Percentiles rank a stretch among this genome's conserved stretches.
phyloP scores from a whole-genome alignment of 2,329 filamentous ascomycete genomes.

The Coleophoma cylindrospora region DNA sequence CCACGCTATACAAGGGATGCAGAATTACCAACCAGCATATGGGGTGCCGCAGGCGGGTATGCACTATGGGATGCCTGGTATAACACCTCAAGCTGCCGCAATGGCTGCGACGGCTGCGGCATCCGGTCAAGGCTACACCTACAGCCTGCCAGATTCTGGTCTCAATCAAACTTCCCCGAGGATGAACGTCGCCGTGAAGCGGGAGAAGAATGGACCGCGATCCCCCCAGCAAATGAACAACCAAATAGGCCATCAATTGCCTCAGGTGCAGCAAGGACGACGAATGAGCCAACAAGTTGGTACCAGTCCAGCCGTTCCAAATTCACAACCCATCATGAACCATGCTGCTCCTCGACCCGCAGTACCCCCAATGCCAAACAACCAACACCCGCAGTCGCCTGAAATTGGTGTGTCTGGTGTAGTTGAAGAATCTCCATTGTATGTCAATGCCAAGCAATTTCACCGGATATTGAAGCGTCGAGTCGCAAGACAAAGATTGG shows the following conservation, averaged over 20 bases:
- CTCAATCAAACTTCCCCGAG: constrained; percentile 70
- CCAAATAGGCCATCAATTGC: constrained; percentile 46
- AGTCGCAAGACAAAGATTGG: constrained; percentile 86
- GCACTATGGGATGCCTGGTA: constrained; percentile 77
- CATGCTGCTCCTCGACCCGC: constrained; percentile 50
- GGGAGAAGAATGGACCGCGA: constrained; percentile 64
- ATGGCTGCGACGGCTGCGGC: constrained; percentile 91
- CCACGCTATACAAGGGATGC: constrained; percentile 58
- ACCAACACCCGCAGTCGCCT: constrained; percentile 66
- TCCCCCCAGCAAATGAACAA: constrained; percentile 62
- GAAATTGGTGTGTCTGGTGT: constrained; percentile 63
- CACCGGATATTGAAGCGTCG: constrained; percentile 93
- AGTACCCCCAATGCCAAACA: constrained; percentile 55
- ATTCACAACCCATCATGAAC: constrained; percentile 71
- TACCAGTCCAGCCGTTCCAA: constrained; percentile 69
- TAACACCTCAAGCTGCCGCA: constrained; percentile 70
- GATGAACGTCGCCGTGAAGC: constrained; percentile 65
- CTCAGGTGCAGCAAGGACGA: constrained; percentile 49
- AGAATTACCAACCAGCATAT: constrained; percentile 77
- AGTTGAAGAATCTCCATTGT: constrained; percentile 87
- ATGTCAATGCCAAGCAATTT: constrained; percentile 98
- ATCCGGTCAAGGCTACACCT: constrained; percentile 67
- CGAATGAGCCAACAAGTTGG: constrained; percentile 68
- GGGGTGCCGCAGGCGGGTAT: constrained; percentile 69
- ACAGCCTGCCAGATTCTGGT: constrained; percentile 66